Base-by-base conservation (phyloP, 2,329 filamentous ascomycete genomes). In the Dactylellina haptotyla region DNA sequence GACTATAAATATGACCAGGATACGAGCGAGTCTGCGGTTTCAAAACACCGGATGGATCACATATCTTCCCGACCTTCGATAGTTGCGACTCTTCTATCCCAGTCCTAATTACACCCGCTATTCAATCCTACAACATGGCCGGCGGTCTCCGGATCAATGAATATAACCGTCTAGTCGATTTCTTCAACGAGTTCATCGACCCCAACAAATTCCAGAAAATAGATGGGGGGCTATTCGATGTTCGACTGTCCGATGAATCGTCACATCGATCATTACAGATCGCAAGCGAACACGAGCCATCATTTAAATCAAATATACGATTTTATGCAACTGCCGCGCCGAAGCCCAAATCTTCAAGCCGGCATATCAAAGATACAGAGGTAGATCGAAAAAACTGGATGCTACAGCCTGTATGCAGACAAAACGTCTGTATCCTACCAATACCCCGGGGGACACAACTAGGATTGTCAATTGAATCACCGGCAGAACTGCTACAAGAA, bases 161-260 rank as follows among this genome's bases (percentile, higher is more conserved):
- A 30, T 26, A 50, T 16, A 28, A 62, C 14, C 41, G 30, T 10
- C 30, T 51, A 4, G 23, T 62, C n/a, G 28, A 50, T n/a, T 62
- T 51, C 30, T 62, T 37, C 20, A 51, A 62, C 28, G 30, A 62
- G 2, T 62, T 62, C 28, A 45, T 50, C 18, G 45, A 51, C 3
- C 4, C 8, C 12, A 39, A n/a, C 1, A 26, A 20, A 8, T 2
- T 10, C 2, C 23, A n/a, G 8, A 4, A 25, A 3, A 46, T 18
- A 6, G 25, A 37, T 10, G 34, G 32, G 9, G 16, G 18, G 23
- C 10, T 43, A 4, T 41, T n/a, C n/a, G n/a, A n/a, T n/a, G n/a
- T n/a, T n/a, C n/a, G n/a, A n/a, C n/a, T n/a, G n/a, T n/a, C n/a
- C n/a, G n/a, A n/a, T n/a, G n/a, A n/a, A n/a, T n/a, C n/a, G n/a